Percentiles rank a stretch among this genome's conserved stretches.
Evolutionary conservation across 1,139 yeast species (phyloP).

Genomic region (Suhomyces yuchorum): DNA sequence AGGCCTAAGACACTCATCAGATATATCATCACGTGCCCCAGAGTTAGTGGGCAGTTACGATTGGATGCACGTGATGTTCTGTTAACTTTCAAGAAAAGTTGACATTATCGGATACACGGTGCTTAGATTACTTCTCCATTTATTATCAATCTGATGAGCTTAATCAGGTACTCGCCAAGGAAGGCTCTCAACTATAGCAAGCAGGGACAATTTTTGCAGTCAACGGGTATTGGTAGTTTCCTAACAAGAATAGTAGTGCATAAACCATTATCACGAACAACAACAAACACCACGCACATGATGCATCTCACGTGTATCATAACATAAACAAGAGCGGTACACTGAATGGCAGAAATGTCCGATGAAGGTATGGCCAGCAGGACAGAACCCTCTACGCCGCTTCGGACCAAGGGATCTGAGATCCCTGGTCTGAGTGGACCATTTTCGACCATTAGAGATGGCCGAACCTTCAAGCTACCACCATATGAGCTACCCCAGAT

Average conservation of each 20-base stretch:
- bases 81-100: not conserved
- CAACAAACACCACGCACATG: not conserved
- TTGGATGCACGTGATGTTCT: too few species aligned
- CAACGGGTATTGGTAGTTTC: too few species aligned
- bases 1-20: not conserved
- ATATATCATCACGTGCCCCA: not conserved
- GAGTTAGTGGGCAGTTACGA: too few species aligned
- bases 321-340: not conserved
- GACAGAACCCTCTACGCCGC: slow-evolving; percentile 38
- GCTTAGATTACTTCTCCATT: too few species aligned
- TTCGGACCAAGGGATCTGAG: slow-evolving; percentile 10
- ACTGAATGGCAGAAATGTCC: not conserved
- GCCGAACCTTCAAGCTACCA: slow-evolving; percentile 22
- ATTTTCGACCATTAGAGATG: slow-evolving; percentile 10
- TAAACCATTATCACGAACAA: not conserved
- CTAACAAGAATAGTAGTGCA: too few species aligned
- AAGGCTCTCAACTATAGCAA: too few species aligned
- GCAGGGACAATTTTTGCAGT: too few species aligned
- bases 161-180: too few species aligned
- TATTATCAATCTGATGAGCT: too few species aligned
- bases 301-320: not conserved
- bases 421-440: slow-evolving; percentile 11
- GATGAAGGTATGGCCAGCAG: slow-evolving; percentile 10
- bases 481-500: slow-evolving; percentile 31
- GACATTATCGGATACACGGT: too few species aligned